Conservation (phyloP, 148 eudicot species). For the Heliamphora exappendiculata region DNA sequence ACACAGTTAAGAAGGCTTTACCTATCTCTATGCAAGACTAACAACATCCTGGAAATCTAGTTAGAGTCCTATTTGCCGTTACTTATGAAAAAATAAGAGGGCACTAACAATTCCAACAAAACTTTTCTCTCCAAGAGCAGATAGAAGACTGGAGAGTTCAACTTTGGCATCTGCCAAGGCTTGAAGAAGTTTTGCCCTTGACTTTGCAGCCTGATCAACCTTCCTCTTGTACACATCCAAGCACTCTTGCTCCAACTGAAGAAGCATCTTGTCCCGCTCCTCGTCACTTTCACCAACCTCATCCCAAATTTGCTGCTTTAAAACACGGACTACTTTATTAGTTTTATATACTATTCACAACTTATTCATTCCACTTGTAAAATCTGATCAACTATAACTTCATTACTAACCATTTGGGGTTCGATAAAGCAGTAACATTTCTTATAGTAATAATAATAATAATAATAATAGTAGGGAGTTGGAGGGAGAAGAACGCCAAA, state of each 20-base stretch:
- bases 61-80: not conserved
- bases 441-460: too few relatives aligned
- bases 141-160: conserved; percentile 64
- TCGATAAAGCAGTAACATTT: not conserved
- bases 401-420: not conserved
- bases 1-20: not conserved
- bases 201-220: conserved; percentile 87
- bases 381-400: not conserved
- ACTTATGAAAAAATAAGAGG: not conserved
- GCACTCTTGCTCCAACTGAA: conserved; percentile 91
- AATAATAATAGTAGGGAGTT: too few relatives aligned
- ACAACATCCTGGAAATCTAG: not conserved
- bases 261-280: conserved; percentile 90
- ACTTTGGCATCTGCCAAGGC: conserved; percentile 78
- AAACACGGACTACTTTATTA: not conserved
- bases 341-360: not conserved
- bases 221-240: conserved; percentile 94
- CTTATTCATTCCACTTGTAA: not conserved
- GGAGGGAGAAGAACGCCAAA: too few relatives aligned
- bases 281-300: conserved; percentile 98
- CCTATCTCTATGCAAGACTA: not conserved
- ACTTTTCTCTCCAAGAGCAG: conserved; percentile 86
- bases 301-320: conserved; percentile 89
- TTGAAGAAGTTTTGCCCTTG: conserved; percentile 85
- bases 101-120: conserved; percentile 63